Evolutionary conservation across 2,329 filamentous ascomycete genomes (phyloP).

Genomic region (Pseudopithomyces chartarum): DNA sequence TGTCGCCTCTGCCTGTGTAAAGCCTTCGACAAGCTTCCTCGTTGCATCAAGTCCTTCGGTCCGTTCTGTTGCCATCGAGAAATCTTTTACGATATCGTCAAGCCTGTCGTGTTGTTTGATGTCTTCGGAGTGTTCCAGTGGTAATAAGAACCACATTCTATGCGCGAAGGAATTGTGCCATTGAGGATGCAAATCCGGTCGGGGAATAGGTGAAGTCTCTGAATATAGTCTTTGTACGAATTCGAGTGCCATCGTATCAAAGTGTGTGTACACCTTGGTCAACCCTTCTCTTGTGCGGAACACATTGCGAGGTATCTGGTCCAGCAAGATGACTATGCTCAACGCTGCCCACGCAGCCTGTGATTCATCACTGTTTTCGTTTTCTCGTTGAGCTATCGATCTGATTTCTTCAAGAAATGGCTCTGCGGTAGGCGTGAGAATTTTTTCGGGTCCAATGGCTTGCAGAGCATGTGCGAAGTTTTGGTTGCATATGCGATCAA

Average conservation of each 20-base stretch:
- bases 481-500: conserved; percentile 44
- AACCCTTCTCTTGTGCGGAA: conserved; percentile 56
- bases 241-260: conserved; percentile 60
- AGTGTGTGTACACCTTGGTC: conserved; percentile 58
- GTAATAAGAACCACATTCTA: conserved; percentile 64
- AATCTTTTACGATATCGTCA: conserved; percentile 35
- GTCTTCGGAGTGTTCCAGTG: conserved; percentile 64
- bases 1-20: conserved; percentile 48
- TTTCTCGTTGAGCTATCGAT: conserved; percentile 14
- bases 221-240: conserved; percentile 48
- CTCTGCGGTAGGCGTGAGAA: conserved; percentile 37
- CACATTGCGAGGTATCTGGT: conserved; percentile 67
- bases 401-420: conserved; percentile 46
- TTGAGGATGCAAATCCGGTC: conserved; percentile 36
- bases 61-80: conserved; percentile 41
- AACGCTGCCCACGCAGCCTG: conserved; percentile 48
- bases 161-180: conserved; percentile 43
- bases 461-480: conserved; percentile 44
- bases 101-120: conserved; percentile 51
- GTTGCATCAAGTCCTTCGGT: conserved; percentile 33
- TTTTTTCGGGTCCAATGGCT: conserved; percentile 42
- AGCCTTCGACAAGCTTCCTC: conserved; percentile 33
- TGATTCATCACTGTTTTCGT: conserved; percentile 23
- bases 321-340: conserved; percentile 62
- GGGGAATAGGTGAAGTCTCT: conserved; percentile 17